Evolutionary conservation across 495 filamentous ascomycete genomes (phyloP).

Genomic region (Jackrogersella multiformis): DNA sequence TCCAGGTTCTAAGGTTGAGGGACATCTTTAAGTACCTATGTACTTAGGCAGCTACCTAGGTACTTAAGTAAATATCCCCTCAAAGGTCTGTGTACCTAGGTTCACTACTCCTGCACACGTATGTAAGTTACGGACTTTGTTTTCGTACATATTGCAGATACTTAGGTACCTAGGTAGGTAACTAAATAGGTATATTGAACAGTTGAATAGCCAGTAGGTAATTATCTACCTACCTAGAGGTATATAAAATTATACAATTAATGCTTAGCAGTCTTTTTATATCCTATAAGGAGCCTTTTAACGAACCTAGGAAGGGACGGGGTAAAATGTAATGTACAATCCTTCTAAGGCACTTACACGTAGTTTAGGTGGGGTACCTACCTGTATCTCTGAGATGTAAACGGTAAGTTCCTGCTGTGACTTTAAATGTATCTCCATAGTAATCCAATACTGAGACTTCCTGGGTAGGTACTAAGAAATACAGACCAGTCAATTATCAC

Average conservation of each 20-base stretch:
- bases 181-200: too few species aligned
- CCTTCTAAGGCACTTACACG: slow-evolving; percentile 37
- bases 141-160: slow-evolving; percentile 27
- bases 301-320: too few species aligned
- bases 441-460: not conserved
- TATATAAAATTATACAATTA: too few species aligned
- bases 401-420: slow-evolving; percentile 34
- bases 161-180: too few species aligned
- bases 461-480: not conserved
- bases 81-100: slow-evolving; percentile 17
- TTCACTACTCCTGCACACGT: slow-evolving; percentile 36
- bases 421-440: slow-evolving; percentile 5
- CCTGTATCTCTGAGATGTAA: slow-evolving; percentile 21
- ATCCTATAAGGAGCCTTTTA: slow-evolving; percentile 24
- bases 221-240: too few species aligned
- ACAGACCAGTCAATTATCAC: slow-evolving; percentile 7
- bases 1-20: too few species aligned
- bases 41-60: not conserved
- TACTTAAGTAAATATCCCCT: slow-evolving; percentile 12
- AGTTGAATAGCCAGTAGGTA: slow-evolving; percentile 25
- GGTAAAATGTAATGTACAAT: slow-evolving; percentile 23
- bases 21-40: too few species aligned
- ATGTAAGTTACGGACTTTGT: slow-evolving; percentile 36
- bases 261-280: slow-evolving; percentile 7
- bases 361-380: slow-evolving; percentile 26